Evolutionary conservation across 331 rosid genomes (phyloP).

Genomic region (Quercus tomentella): DNA sequence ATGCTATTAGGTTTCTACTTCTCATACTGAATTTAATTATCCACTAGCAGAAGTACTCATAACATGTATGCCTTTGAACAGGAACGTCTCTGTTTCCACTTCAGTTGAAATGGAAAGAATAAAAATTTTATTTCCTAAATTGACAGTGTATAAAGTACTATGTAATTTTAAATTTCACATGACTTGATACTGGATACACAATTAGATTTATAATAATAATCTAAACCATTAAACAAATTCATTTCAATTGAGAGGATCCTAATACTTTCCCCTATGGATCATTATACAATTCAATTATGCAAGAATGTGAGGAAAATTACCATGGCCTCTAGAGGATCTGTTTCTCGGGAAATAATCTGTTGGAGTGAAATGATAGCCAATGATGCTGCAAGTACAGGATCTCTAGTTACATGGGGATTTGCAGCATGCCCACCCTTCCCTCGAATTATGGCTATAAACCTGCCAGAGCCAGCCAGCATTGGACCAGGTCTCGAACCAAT

Average conservation of each 20-base stretch:
- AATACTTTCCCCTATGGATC: not conserved
- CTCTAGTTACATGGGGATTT: conserved; percentile 30
- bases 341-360: conserved; percentile 54
- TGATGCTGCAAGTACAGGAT: conserved; percentile 46
- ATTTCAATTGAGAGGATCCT: too few relatives aligned
- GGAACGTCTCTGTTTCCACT: not conserved
- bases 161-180: too few relatives aligned
- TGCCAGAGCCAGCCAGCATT: conserved; percentile 34
- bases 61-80: too few relatives aligned
- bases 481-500: conserved; percentile 53
- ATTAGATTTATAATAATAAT: too few relatives aligned
- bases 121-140: too few relatives aligned
- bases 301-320: conserved; percentile 9
- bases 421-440: conserved; percentile 46
- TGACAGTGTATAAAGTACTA: too few relatives aligned
- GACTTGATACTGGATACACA: too few relatives aligned
- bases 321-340: conserved; percentile 48
- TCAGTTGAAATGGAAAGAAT: not conserved
- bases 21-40: not conserved
- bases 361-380: conserved; percentile 44
- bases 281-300: not conserved
- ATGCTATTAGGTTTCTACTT: not conserved
- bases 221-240: too few relatives aligned
- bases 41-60: too few relatives aligned
- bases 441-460: conserved; percentile 35